phyloP scores from a whole-genome alignment of 2,329 filamentous ascomycete genomes.

The Magnaporthiopsis incrustans region DNA sequence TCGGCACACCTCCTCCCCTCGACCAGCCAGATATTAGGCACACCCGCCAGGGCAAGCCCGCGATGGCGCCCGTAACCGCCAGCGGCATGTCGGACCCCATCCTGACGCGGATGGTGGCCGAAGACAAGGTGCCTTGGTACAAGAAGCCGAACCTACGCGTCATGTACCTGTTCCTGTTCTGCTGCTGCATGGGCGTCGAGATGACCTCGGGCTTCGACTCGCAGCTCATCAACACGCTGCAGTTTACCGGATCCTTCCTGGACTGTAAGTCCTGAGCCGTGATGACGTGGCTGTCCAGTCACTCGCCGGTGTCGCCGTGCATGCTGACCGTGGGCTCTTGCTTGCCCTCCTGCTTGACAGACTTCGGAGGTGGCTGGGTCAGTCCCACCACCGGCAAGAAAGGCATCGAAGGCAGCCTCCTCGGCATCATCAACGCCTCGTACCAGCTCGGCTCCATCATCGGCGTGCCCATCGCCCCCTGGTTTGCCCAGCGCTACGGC shows the following conservation, averaged over 20 bases:
- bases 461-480: slow-evolving; percentile 14
- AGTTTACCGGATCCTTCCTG: slow-evolving; percentile 25
- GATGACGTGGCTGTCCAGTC: too few species aligned
- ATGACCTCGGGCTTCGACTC: slow-evolving; percentile 16
- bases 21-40: slow-evolving; percentile 7
- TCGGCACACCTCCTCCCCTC: background rate
- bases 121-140: slow-evolving; percentile 15
- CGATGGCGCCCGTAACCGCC: background rate
- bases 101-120: slow-evolving; percentile 27
- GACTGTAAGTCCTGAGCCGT: slow-evolving; percentile 20
- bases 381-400: background rate
- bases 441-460: slow-evolving; percentile 14
- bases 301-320: too few species aligned
- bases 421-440: slow-evolving; percentile 26
- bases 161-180: slow-evolving; percentile 36
- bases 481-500: slow-evolving; percentile 42
- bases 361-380: slow-evolving; percentile 4
- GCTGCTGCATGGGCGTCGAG: slow-evolving; percentile 13
- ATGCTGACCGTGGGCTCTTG: background rate
- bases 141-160: slow-evolving; percentile 15
- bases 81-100: slow-evolving; percentile 13
- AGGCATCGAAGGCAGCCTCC: slow-evolving; percentile 1
- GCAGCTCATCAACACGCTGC: slow-evolving; percentile 17
- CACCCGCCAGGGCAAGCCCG: slow-evolving; percentile 20
- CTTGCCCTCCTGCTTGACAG: background rate